Percentiles rank a stretch among this genome's conserved stretches.
Conservation (phyloP, 169 alveolate genomes). For the Amoebophrya sp. region DNA sequence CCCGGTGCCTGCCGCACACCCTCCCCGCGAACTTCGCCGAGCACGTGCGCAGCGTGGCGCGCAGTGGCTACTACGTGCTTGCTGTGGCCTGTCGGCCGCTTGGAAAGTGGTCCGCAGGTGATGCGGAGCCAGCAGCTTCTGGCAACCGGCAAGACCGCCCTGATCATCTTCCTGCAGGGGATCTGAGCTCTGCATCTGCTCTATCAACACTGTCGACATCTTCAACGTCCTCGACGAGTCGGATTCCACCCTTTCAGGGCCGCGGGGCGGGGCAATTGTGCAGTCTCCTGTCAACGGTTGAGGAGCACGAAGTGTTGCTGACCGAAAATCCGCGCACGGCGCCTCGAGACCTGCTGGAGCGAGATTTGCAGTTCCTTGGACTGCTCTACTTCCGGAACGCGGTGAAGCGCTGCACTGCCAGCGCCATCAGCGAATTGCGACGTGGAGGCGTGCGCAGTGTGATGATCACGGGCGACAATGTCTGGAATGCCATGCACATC, state of each 20-base stretch:
- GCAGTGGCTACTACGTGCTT: neutral
- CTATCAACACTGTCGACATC: too few relatives aligned
- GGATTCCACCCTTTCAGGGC: neutral
- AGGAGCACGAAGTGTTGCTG: neutral
- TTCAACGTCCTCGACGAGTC: neutral
- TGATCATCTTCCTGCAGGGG: neutral
- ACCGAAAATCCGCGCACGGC: neutral
- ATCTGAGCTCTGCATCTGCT: neutral
- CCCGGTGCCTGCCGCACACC: neutral
- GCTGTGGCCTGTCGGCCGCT: neutral
- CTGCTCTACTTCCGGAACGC: conserved; percentile 30
- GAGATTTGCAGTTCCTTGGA: conserved; percentile 48
- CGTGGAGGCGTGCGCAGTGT: conserved; percentile 17
- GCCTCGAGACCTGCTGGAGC: conserved; percentile 5
- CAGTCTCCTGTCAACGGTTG: neutral
- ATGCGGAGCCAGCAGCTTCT: neutral
- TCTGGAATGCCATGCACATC: neutral
- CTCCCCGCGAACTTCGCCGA: neutral
- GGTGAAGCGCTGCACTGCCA: conserved; percentile 20
- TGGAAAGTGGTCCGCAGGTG: neutral
- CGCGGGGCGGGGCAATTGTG: neutral
- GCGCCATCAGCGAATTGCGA: conserved; percentile 24
- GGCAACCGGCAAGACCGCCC: neutral
- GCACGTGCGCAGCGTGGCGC: neutral
- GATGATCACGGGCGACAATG: conserved; percentile 32